Percentiles rank a stretch among this genome's conserved stretches.
These are phyloP conservation scores for Exophiala xenobiotica DNA, from an alignment of 2,329 filamentous ascomycete genomes.

Conservation along the genomic window DNA sequence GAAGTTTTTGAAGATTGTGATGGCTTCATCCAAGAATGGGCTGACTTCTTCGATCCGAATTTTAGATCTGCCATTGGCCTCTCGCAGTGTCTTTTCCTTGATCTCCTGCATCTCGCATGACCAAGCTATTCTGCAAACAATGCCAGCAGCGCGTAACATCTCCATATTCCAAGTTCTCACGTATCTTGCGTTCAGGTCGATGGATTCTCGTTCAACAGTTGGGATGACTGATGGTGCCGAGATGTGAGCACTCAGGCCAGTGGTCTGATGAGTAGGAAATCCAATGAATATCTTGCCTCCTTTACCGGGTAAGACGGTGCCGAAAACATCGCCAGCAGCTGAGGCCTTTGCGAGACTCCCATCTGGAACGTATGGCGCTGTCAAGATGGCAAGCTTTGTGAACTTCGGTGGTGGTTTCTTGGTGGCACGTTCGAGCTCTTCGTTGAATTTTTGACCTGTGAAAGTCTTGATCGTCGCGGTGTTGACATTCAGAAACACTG, in stretches of 20 bases:
- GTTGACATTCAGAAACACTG: slow-evolving; percentile 85
- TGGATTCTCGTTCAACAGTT: slow-evolving; percentile 93
- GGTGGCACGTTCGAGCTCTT: slow-evolving; percentile 89
- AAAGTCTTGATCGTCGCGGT: slow-evolving; percentile 79
- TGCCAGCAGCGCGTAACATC: slow-evolving; percentile 84
- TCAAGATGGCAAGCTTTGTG: slow-evolving; percentile 82
- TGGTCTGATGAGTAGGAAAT: slow-evolving; percentile 96
- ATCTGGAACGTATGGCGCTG: slow-evolving; percentile 75
- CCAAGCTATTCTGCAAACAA: slow-evolving; percentile 86
- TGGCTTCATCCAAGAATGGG: slow-evolving; percentile 71
- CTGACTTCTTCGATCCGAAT: slow-evolving; percentile 64
- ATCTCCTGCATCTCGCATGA: slow-evolving; percentile 80
- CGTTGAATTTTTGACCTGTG: slow-evolving; percentile 69
- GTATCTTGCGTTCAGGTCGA: slow-evolving; percentile 93
- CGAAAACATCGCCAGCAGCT: slow-evolving; percentile 68
- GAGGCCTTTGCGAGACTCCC: slow-evolving; percentile 32
- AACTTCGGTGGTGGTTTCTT: slow-evolving; percentile 93
- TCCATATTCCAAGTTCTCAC: slow-evolving; percentile 95
- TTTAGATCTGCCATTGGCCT: slow-evolving; percentile 49
- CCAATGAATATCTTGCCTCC: slow-evolving; percentile 94
- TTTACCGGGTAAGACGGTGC: slow-evolving; percentile 83
- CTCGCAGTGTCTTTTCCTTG: slow-evolving; percentile 55
- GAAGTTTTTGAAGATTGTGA: slow-evolving; percentile 83
- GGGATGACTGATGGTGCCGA: slow-evolving; percentile 95
- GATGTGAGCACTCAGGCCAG: slow-evolving; percentile 87